Base-by-base conservation (phyloP, 371 early-diverging fungal species). In the Lichtheimia ramosa region DNA sequence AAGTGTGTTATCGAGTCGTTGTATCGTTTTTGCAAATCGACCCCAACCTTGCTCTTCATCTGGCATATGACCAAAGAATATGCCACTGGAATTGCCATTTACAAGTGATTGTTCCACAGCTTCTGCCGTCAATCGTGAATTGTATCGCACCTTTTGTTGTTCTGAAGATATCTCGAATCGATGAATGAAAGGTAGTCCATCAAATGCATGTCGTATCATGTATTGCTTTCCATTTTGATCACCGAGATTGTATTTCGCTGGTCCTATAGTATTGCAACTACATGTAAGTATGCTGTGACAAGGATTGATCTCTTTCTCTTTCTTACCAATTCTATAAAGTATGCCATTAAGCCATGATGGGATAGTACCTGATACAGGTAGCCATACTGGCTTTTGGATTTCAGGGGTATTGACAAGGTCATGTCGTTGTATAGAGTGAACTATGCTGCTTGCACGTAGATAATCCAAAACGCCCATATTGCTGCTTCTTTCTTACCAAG, bases 261-360 rank as follows among this genome's bases (percentile, higher is more conserved):
- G 73, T 10, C 74, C 77, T 70, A 49, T 2, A 51, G 49, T 50
- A 2, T 25, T 25, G 25, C 25, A 5, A 25, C 5, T 2, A 25
- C 5, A 21, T 39, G n/a, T 48, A 15, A 48, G 2, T 27, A 10
- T 48, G 34, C 21, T 56, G 1, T 23, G 18, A 16, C 27, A 20
- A 24, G 18, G 34, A 12, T 13, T 12, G 48, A 40, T 34, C 34
- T 34, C 34, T 34, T 34, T 6, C 10, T 34, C 34, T 27, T 14
- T 6, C 51, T 65, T 69, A 71, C 79, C 79, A 23, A 71, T 58
- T n/a, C 74, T 70, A 50, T 74, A 79, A 54, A 79, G 56, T 21
- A 66, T 65, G 5, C 79, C 79, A 18, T 70, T 70, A 8, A 79
- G 54, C 79, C 79, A 79, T 3, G 48, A 18, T 14, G 79, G 73